Evolutionary conservation across 78 protist genomes (phyloP), one percentile per base, ranked within the genome.

Genomic region (Protostelium mycophagum): DNA sequence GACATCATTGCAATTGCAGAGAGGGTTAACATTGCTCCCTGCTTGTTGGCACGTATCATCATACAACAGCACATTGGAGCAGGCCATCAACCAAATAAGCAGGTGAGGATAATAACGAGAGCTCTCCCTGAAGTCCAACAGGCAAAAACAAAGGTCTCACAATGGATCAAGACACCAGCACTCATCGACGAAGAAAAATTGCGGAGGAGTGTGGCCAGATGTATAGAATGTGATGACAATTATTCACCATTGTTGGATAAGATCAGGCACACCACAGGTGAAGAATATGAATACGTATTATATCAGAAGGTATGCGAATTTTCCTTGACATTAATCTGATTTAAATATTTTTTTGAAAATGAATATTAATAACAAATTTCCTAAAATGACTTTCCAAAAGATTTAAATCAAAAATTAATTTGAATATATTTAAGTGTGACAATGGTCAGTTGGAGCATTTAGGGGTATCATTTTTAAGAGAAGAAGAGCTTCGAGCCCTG

Each of bases 201-300:
- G 31, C 28, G 94, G 5, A 37, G 51, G 37, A 91, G 88, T 88
- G 83, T 91, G 28, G 63, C 83, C 9, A 90, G 88, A 63, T 63
- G 90, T 83, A 38, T 88, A 37, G 88, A 86, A 35, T 51, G 73
- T 36, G 94, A 91, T 39, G 94, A 89, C 36, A 92, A 89, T 83
- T 89, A 88, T 28, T 91, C 94, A 88, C 94, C 94, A 38, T 35
- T 91, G 34, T 39, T 91, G 9, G 89, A 91, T 34, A 85, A 91
- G 86, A 91, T 88, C n/a, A 88, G 90, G 87, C 86, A 91, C 29
- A 89, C 94, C 51, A 91, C 94, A 31, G 94, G 94, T 28, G 34
- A 88, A 51, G 94, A 91, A 51, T 91, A 91, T 84, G 94, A 91
- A 85, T 91, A 36, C 29, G 35, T 91, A 83, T 35, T 91, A 38